These are phyloP conservation scores for Saccharomycopsis lassenensis DNA, from an alignment of 805 yeast genomes.

Conservation along the genomic window DNA sequence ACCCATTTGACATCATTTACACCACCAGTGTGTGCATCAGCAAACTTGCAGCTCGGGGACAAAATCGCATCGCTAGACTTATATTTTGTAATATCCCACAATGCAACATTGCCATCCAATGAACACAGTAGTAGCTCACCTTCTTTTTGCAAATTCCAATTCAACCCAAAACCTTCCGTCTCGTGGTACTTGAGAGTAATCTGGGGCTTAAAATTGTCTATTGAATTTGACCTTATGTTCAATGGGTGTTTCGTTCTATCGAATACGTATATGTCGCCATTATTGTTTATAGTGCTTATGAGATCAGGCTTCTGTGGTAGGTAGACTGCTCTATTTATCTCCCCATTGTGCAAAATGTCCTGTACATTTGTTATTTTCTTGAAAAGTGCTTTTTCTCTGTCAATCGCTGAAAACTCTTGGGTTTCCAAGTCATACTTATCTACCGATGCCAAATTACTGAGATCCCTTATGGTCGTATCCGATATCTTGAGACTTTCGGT, in stretches of 20 bases:
- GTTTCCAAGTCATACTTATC: conserved; percentile 17
- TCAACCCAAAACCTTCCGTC: conserved; percentile 56
- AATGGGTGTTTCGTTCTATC: conserved; percentile 77
- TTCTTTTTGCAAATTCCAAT: conserved; percentile 60
- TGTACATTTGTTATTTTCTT: conserved; percentile 28
- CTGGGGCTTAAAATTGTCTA: conserved; percentile 35
- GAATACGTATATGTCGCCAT: conserved; percentile 56
- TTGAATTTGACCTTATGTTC: conserved; percentile 1
- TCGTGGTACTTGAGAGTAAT: conserved; percentile 33
- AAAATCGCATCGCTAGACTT: conserved; percentile 22
- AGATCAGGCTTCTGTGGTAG: conserved; percentile 85
- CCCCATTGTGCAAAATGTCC: conserved; percentile 57
- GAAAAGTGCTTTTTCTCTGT: conserved; percentile 16
- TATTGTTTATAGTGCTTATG: conserved; percentile 57
- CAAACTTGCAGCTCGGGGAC: conserved; percentile 19
- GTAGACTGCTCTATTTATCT: conserved; percentile 58
- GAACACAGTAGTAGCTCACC: conserved; percentile 53
- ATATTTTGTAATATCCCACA: conserved; percentile 55
- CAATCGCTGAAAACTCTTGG: conserved; percentile 10
- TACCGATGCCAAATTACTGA: conserved; percentile 15
- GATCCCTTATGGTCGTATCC: neutral
- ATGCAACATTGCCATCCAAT: conserved; percentile 48
- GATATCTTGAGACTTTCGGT: conserved; percentile 19
- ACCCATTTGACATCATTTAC: conserved; percentile 69
- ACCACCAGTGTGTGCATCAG: conserved; percentile 33